Conservation (phyloP, 2,329 filamentous ascomycete species). For the Apiospora marii region DNA sequence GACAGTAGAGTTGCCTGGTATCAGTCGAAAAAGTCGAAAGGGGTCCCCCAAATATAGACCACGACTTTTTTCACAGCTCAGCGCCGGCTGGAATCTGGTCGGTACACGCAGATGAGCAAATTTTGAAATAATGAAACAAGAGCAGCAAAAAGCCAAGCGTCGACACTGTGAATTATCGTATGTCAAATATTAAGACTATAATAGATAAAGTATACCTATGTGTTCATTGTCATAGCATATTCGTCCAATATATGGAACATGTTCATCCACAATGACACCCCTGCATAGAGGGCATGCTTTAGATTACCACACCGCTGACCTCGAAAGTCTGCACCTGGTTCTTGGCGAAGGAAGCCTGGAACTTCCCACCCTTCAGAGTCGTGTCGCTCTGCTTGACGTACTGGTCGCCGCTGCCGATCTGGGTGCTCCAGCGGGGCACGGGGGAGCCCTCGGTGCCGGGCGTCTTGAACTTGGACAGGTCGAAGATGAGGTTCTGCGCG, state of each 20-base stretch:
- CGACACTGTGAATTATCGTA: background rate
- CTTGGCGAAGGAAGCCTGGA: conserved; percentile 46
- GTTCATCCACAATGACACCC: background rate
- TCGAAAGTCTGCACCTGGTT: conserved; percentile 50
- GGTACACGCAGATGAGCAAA: background rate
- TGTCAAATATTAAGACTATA: background rate
- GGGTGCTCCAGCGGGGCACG: conserved; percentile 48
- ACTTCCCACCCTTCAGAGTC: conserved; percentile 45
- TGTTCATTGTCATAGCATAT: background rate
- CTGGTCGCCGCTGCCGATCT: conserved; percentile 44
- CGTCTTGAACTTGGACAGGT: conserved; percentile 45
- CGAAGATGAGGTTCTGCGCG: conserved; percentile 49
- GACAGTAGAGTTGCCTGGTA: background rate
- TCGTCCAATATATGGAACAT: background rate
- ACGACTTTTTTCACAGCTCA: background rate
- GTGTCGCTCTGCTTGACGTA: conserved; percentile 43
- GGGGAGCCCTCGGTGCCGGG: conserved; percentile 41
- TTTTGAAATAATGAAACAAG: background rate
- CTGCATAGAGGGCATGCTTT: background rate
- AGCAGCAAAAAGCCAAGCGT: background rate
- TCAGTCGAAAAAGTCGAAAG: background rate
- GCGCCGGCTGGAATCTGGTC: background rate
- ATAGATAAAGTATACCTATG: background rate
- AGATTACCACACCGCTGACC: conserved; percentile 31
- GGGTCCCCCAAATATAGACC: background rate